Evolutionary conservation across 2,329 filamentous ascomycete species (phyloP), one percentile per base, ranked within the genome.

Genomic region (Aspergillus arachidicola): DNA sequence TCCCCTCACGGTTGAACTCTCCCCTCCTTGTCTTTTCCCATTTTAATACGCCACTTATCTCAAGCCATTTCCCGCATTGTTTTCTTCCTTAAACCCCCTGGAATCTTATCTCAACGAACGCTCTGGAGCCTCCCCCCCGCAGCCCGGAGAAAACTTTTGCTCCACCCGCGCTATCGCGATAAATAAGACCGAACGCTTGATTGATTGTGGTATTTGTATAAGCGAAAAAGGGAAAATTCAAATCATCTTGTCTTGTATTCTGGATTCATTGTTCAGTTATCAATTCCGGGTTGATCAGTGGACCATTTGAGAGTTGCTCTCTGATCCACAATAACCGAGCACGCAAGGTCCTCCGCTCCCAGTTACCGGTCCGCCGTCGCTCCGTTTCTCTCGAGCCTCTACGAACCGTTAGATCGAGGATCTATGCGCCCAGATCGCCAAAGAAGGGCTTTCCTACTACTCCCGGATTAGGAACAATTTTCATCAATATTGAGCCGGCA

Each of bases 341-440:
- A 50, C 23, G 46, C 46, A 23, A 51, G 26, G 48, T 41, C 43
- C 57, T 41, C 57, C 43, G 45, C 34, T 32, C 45, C 34, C 34
- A 46, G 57, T 46, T 53, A 50, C 53, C 57, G 57, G 30, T 56
- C 54, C 60, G 53, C 53, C 43, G 21, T 60, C 56, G 45, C 34
- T 57, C 32, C 60, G 19, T 54, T 60, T 45, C 58, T 38, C 34
- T 48, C 26, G 23, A 36, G 60, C 50, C 50, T 43, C 51, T 23
- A 26, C 34, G 48, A 32, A 38, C 54, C 38, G 53, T 41, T 36
- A 19, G 28, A 45, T 60, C 43, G 30, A 62, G 58, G 50, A 57
- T 68, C 67, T 61, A 69, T 69, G 66, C 66, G 60, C 65, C 58
- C 64, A 54, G 61, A 57, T 61, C 63, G 58, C 53, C 55, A 61